Evolutionary conservation across 352 stramenopile species (phyloP).

Genomic region (Phytophthora aleatoria): DNA sequence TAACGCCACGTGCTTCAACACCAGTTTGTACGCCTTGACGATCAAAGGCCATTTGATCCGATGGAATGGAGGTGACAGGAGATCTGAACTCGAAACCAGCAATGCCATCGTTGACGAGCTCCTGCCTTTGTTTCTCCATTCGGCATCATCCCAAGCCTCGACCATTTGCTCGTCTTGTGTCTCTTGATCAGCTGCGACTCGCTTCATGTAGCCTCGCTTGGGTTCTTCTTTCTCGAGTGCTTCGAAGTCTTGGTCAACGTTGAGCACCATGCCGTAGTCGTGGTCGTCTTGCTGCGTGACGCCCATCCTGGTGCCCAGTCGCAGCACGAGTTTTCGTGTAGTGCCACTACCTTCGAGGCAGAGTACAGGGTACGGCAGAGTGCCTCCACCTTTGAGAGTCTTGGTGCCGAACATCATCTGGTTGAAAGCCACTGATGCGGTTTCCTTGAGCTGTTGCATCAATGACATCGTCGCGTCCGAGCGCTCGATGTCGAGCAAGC

Average conservation of each 20-base stretch:
- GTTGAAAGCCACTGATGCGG: conserved; percentile 52
- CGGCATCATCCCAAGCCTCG: conserved; percentile 40
- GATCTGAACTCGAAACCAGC: conserved; percentile 52
- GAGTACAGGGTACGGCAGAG: conserved; percentile 60
- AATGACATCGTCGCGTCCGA: conserved; percentile 51
- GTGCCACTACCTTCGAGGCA: conserved; percentile 39
- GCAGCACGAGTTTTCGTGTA: conserved; percentile 50
- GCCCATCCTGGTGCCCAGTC: conserved; percentile 54
- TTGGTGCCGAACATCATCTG: conserved; percentile 43
- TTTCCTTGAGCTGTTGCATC: conserved; percentile 59
- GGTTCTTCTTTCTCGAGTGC: conserved; percentile 23
- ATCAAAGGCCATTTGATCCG: conserved; percentile 55
- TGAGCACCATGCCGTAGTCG: conserved; percentile 69
- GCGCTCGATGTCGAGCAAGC: conserved; percentile 66
- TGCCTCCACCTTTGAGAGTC: conserved; percentile 32
- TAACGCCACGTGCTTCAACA: conserved; percentile 42
- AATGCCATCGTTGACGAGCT: conserved; percentile 24
- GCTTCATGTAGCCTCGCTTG: conserved; percentile 50
- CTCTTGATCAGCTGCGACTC: conserved; percentile 31
- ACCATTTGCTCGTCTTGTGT: conserved; percentile 22
- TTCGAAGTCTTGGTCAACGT: conserved; percentile 59
- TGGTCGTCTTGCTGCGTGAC: conserved; percentile 49
- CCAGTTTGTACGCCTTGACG: conserved; percentile 54
- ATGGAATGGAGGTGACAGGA: conserved; percentile 60
- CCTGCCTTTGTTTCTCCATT: conserved; percentile 49